phyloP scores from a whole-genome alignment of 345 rosid genomes.

The Physaria fendleri region DNA sequence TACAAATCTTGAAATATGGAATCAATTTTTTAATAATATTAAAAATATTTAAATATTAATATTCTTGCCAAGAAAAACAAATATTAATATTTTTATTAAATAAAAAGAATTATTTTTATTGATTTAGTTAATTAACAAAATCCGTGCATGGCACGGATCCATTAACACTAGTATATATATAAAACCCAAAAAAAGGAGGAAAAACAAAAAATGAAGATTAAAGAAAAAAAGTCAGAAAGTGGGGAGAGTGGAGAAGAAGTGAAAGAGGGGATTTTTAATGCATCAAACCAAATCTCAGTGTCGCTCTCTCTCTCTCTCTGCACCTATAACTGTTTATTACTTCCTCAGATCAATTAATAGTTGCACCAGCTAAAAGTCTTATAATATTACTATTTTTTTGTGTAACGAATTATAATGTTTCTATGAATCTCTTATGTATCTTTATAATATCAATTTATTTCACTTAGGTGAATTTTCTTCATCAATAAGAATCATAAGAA shows the following conservation, averaged over 20 bases:
- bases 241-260: slow-evolving; percentile 9
- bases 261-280: slow-evolving; percentile 31
- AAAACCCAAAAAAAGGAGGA: background rate
- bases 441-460: background rate
- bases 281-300: slow-evolving; percentile 34
- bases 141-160: no score
- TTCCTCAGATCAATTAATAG: slow-evolving; percentile 20
- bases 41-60: no score
- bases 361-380: no score
- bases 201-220: background rate
- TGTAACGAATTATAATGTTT: background rate
- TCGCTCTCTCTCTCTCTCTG: no score
- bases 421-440: background rate
- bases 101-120: no score
- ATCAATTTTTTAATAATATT: no score
- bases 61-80: no score
- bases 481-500: background rate
- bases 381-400: no score
- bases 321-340: slow-evolving; percentile 29
- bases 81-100: no score
- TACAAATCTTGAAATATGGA: no score
- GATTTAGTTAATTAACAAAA: no score
- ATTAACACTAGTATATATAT: no score
- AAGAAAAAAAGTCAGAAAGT: slow-evolving; percentile 3
- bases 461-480: background rate